Percentiles rank a stretch among this genome's conserved stretches.
Evolutionary conservation across 331 rosid species (phyloP).

Genomic region (Telfairia occidentalis): DNA sequence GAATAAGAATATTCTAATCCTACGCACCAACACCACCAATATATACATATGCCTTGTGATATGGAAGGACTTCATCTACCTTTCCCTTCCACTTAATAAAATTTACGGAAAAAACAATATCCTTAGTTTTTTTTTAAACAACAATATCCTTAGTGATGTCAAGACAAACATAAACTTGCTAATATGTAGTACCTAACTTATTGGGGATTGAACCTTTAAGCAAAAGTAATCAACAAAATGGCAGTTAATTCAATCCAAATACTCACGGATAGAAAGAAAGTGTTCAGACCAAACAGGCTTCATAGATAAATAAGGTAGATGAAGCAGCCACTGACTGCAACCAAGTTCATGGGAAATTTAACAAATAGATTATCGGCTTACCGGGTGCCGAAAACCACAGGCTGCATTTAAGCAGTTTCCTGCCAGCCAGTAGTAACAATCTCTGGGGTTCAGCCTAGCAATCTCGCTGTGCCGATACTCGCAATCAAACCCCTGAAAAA

Average conservation of each 20-base stretch:
- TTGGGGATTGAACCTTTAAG: background rate
- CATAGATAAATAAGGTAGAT: background rate
- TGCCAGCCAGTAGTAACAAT: constrained; percentile 83
- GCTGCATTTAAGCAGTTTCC: constrained; percentile 60
- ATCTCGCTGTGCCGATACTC: constrained; percentile 80
- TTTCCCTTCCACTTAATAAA: background rate
- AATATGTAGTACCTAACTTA: background rate
- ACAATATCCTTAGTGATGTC: background rate
- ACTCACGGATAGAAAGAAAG: background rate
- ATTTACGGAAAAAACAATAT: background rate
- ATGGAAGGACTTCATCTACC: background rate
- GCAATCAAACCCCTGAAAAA: constrained; percentile 65
- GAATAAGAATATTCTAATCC: background rate
- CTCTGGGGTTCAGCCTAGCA: constrained; percentile 83
- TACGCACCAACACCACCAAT: background rate
- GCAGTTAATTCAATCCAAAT: background rate
- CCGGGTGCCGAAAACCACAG: constrained; percentile 90
- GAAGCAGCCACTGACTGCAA: background rate
- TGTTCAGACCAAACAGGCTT: background rate
- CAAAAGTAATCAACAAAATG: background rate
- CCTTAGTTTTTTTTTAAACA: no score
- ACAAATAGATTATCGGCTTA: constrained; percentile 17
- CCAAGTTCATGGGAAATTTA: background rate
- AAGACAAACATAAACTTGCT: background rate
- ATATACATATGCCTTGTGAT: background rate